Conservation (phyloP, 2,329 filamentous ascomycete genomes). For the Clarireedia sp. region DNA sequence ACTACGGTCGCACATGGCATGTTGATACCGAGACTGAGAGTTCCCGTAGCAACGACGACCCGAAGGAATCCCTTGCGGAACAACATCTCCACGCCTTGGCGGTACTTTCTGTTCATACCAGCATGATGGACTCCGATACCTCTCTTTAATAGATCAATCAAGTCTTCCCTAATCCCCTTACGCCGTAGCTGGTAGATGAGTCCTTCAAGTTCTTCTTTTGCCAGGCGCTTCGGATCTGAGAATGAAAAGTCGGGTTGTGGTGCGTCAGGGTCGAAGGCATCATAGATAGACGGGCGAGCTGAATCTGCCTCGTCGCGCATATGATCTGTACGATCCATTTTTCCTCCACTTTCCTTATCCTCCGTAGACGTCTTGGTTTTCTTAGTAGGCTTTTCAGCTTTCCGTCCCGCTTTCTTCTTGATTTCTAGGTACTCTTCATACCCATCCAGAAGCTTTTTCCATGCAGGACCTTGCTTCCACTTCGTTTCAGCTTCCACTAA, state of each 20-base stretch:
- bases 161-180: slow-evolving; percentile 40
- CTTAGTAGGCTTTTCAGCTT: slow-evolving; percentile 33
- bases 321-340: slow-evolving; percentile 48
- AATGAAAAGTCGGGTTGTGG: slow-evolving; percentile 59
- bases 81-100: slow-evolving; percentile 64
- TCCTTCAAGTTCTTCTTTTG: slow-evolving; percentile 48
- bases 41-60: slow-evolving; percentile 68
- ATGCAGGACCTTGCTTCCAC: slow-evolving; percentile 51
- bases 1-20: slow-evolving; percentile 79
- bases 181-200: slow-evolving; percentile 44
- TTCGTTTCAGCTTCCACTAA: slow-evolving; percentile 45
- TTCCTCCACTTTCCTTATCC: slow-evolving; percentile 42
- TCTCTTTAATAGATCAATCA: slow-evolving; percentile 54
- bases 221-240: slow-evolving; percentile 52
- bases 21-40: slow-evolving; percentile 70
- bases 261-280: slow-evolving; percentile 58
- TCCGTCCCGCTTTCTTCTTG: slow-evolving; percentile 37
- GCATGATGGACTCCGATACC: slow-evolving; percentile 73
- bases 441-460: slow-evolving; percentile 50
- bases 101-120: slow-evolving; percentile 70
- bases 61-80: slow-evolving; percentile 65
- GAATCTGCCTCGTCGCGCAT: slow-evolving; percentile 47
- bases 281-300: slow-evolving; percentile 50
- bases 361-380: slow-evolving; percentile 40
- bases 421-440: slow-evolving; percentile 50